Conservation (phyloP, 164 flowering plant species). For the Akebia trifoliata region DNA sequence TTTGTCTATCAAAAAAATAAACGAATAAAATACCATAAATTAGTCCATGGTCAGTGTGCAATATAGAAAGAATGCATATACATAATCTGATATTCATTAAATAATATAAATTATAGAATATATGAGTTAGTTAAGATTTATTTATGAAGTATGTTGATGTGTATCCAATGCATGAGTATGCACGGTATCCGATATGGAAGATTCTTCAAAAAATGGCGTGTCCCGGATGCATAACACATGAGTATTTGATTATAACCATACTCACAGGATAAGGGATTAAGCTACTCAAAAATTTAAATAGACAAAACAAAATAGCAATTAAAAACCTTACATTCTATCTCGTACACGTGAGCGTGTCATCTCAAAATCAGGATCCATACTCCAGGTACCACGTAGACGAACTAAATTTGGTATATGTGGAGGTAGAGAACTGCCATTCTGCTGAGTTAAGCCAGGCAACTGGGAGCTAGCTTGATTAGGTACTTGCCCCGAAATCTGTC, state of each 20-base stretch:
- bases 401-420: slow-evolving; percentile 36
- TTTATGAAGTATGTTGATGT: no score
- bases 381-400: slow-evolving; percentile 17
- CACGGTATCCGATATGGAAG: no score
- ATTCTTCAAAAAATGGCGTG: no score
- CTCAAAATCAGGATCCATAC: slow-evolving; percentile 43
- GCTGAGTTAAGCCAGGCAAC: slow-evolving; percentile 54
- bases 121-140: no score
- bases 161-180: no score
- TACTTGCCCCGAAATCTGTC: slow-evolving; percentile 73
- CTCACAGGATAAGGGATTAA: not conserved
- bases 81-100: no score
- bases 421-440: slow-evolving; percentile 48
- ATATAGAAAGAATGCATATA: no score
- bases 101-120: no score
- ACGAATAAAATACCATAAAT: no score
- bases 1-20: no score
- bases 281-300: not conserved
- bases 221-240: no score
- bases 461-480: slow-evolving; percentile 56
- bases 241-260: not conserved
- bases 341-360: slow-evolving; percentile 38
- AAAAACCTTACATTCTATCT: slow-evolving; percentile 60
- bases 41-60: no score
- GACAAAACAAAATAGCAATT: slow-evolving; percentile 7